A percentile compares a stretch with the other conserved stretches of the same genome.
Evolutionary conservation across 2,329 filamentous ascomycete genomes (phyloP).

Genomic region (Fusarium coffeatum): DNA sequence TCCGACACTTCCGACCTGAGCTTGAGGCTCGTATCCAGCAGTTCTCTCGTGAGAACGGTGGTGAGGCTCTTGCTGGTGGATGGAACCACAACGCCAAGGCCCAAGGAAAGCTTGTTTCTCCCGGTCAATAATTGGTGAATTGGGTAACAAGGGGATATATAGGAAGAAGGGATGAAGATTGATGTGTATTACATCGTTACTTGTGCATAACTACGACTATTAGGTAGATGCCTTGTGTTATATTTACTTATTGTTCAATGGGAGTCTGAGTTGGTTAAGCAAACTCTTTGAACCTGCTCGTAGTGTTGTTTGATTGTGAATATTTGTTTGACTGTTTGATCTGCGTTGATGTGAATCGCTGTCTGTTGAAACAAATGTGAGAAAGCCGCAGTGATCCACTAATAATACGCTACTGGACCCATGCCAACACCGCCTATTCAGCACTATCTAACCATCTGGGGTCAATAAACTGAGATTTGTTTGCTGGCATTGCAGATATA

Average conservation of each 20-base stretch:
- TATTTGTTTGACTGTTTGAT: background rate
- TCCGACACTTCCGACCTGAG: constrained; percentile 97
- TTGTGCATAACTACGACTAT: constrained; percentile 46
- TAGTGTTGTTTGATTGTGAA: background rate
- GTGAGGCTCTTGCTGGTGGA: constrained; percentile 83
- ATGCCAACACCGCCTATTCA: constrained; percentile 44
- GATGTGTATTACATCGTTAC: constrained; percentile 41
- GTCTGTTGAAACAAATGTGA: background rate
- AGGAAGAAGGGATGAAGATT: constrained; percentile 34
- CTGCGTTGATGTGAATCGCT: background rate
- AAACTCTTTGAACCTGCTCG: background rate
- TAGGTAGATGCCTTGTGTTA: constrained; percentile 47
- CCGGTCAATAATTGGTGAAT: constrained; percentile 77
- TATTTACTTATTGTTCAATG: constrained; percentile 47
- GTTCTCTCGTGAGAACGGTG: constrained; percentile 78
- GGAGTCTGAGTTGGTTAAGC: constrained; percentile 22
- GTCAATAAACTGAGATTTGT: constrained; percentile 26
- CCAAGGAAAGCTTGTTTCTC: constrained; percentile 86
- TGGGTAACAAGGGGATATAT: constrained; percentile 25
- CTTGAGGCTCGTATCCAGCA: constrained; percentile 90
- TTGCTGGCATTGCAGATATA: constrained; percentile 28
- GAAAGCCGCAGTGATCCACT: constrained; percentile 11
- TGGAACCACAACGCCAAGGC: constrained; percentile 81
- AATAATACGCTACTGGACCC: constrained; percentile 17
- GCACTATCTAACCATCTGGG: constrained; percentile 18